Percentiles rank a stretch among this genome's conserved stretches.
Evolutionary conservation across 1,284 basidiomycete genomes (phyloP).

Genomic region (Ustilago crameri): DNA sequence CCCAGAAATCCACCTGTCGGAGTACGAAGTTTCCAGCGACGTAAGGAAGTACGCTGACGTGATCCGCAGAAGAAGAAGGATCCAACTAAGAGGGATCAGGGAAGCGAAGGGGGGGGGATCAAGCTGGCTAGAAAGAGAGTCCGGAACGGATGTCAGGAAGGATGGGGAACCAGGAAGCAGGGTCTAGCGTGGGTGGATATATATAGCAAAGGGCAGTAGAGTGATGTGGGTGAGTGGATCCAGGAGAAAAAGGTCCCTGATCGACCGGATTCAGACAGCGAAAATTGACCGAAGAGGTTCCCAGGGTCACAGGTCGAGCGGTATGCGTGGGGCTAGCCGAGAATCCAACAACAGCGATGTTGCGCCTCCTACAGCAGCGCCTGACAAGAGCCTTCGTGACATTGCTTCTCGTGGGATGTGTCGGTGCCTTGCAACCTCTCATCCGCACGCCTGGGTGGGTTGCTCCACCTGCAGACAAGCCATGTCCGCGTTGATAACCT

Average conservation of each 20-base stretch:
- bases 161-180: not conserved
- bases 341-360: not conserved
- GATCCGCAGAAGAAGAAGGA: not conserved
- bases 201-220: constrained; percentile 5
- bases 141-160: not conserved
- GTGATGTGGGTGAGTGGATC: not conserved
- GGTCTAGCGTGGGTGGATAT: constrained; percentile 6
- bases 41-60: too few species aligned
- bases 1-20: not conserved
- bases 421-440: too few species aligned
- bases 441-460: too few species aligned
- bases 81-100: not conserved
- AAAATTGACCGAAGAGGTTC: constrained; percentile 2
- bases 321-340: constrained; percentile 14
- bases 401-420: too few species aligned
- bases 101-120: not conserved
- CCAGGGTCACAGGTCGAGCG: not conserved
- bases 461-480: too few species aligned
- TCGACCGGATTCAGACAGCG: constrained; percentile 32
- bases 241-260: constrained; percentile 5
- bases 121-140: not conserved
- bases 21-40: constrained; percentile 14
- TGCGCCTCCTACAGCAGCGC: too few species aligned
- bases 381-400: too few species aligned
- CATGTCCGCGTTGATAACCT: not conserved